Evolutionary conservation across 2,329 filamentous ascomycete species (phyloP).

Genomic region (Hymenoscyphus infarciens): DNA sequence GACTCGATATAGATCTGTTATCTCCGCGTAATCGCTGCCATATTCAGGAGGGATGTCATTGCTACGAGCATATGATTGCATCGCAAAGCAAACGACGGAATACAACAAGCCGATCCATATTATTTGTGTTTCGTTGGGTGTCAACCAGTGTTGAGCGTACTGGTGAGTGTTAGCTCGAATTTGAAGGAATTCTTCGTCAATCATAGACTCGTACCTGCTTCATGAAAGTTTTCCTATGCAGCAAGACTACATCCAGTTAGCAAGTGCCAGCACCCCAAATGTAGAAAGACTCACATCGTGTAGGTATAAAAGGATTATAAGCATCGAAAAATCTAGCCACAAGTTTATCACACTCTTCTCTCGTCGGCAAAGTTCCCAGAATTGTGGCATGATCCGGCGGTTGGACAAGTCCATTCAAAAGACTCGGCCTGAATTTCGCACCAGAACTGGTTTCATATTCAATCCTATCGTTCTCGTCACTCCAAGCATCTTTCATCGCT

Average conservation of each 20-base stretch:
- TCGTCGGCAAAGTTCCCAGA: constrained; percentile 72
- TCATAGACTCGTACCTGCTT: constrained; percentile 48
- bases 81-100: constrained; percentile 22
- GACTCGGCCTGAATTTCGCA: constrained; percentile 20
- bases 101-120: constrained; percentile 52
- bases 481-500: constrained; percentile 54
- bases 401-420: constrained; percentile 36
- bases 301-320: constrained; percentile 56
- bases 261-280: constrained; percentile 47
- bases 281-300: constrained; percentile 45
- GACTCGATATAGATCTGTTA: constrained; percentile 46
- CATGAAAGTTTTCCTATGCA: constrained; percentile 81
- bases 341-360: constrained; percentile 72
- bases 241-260: constrained; percentile 50
- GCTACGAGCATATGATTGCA: constrained; percentile 44
- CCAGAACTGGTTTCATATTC: constrained; percentile 36
- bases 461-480: constrained; percentile 77
- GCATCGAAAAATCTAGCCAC: constrained; percentile 87
- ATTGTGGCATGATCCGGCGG: constrained; percentile 62
- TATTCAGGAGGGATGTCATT: constrained; percentile 46
- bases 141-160: constrained; percentile 55
- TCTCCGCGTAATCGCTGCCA: constrained; percentile 43
- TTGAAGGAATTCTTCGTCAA: constrained; percentile 31
- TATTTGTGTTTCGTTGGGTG: constrained; percentile 46
- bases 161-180: constrained; percentile 31